phyloP scores from a whole-genome alignment of 2,329 filamentous ascomycete species.

The Alternaria metachromatica region DNA sequence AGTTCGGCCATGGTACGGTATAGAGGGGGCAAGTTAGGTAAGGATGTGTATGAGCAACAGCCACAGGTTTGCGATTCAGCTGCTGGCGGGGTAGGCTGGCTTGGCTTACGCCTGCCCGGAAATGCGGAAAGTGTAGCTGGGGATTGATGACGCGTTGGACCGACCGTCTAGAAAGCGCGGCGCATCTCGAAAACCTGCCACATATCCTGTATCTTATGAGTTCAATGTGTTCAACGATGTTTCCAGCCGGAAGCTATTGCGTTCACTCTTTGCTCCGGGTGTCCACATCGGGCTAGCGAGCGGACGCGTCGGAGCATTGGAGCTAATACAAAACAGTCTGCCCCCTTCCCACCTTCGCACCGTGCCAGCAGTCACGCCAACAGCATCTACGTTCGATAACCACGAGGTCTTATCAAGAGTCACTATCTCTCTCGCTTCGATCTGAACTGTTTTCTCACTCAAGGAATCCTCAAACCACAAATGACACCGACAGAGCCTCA shows the following conservation, averaged over 20 bases:
- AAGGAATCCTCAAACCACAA: neutral
- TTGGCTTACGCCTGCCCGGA: conserved; percentile 8
- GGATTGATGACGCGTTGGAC: neutral
- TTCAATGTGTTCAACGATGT: neutral
- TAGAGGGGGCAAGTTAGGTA: neutral
- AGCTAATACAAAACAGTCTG: neutral
- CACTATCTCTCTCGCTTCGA: neutral
- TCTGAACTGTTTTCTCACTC: neutral
- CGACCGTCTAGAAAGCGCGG: neutral
- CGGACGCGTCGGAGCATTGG: neutral
- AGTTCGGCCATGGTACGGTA: conserved; percentile 42
- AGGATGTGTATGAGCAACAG: neutral
- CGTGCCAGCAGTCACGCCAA: neutral
- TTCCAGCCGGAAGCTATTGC: neutral
- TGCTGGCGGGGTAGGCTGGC: conserved; percentile 11
- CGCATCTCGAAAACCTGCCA: neutral
- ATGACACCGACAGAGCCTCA: neutral
- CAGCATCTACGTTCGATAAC: neutral
- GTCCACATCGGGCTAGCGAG: neutral
- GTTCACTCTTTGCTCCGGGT: neutral
- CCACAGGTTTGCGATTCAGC: conserved; percentile 8
- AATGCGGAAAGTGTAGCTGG: neutral
- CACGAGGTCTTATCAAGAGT: neutral
- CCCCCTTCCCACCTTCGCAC: neutral
- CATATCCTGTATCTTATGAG: neutral